Percentiles rank a stretch among this genome's conserved stretches.
These are phyloP conservation scores for Fusarium miscanthi DNA, from an alignment of 2,329 filamentous ascomycete species.

Conservation along the genomic window DNA sequence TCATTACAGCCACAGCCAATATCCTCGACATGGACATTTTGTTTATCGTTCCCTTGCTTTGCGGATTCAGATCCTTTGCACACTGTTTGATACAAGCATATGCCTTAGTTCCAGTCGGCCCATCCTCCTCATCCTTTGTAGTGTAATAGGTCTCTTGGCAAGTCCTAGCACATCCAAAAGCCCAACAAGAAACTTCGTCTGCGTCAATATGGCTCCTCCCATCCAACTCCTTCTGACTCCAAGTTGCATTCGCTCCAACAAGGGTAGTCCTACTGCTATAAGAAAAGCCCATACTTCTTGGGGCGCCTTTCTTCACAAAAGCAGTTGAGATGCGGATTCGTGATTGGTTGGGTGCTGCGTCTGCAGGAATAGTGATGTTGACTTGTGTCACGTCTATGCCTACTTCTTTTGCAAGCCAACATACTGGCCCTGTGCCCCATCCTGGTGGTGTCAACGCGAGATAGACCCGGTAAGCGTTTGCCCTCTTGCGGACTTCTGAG, in stretches of 20 bases:
- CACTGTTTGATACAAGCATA: constrained; percentile 33
- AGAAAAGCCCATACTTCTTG: constrained; percentile 28
- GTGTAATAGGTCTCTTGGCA: constrained; percentile 37
- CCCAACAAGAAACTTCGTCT: constrained; percentile 35
- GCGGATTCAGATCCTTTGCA: constrained; percentile 30
- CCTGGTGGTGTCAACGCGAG: constrained; percentile 36
- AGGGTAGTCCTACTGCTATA: constrained; percentile 28
- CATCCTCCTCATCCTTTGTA: constrained; percentile 28
- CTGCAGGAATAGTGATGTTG: constrained; percentile 42
- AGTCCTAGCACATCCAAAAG: constrained; percentile 32
- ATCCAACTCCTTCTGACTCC: constrained; percentile 40
- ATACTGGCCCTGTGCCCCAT: constrained; percentile 36
- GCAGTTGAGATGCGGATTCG: constrained; percentile 26
- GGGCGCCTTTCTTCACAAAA: constrained; percentile 24
- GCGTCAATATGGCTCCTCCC: constrained; percentile 27
- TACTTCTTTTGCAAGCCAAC: constrained; percentile 33
- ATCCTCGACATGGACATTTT: background rate
- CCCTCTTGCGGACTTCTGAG: constrained; percentile 19
- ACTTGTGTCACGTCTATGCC: constrained; percentile 30
- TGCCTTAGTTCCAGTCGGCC: constrained; percentile 10
- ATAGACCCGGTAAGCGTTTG: constrained; percentile 38
- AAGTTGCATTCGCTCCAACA: constrained; percentile 38
- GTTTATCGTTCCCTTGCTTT: background rate
- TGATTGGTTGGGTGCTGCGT: constrained; percentile 36
- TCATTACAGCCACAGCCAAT: background rate